Base-by-base conservation (phyloP, 2,329 filamentous ascomycete species). In the Beauveria rudraprayagi region DNA sequence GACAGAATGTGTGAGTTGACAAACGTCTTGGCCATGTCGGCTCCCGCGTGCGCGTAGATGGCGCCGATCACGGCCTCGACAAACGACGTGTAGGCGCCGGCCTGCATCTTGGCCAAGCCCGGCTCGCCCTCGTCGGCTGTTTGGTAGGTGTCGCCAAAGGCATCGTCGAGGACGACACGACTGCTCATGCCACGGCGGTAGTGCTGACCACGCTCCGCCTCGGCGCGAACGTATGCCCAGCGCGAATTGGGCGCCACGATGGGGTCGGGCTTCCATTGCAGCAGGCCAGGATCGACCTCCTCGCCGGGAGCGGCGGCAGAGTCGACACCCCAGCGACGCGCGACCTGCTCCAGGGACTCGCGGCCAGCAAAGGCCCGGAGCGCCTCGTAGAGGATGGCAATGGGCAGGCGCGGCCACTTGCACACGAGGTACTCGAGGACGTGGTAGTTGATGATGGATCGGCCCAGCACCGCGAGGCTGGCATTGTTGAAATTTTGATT, bases 271-370 rank as follows among this genome's bases (percentile, higher is more conserved):
- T 77, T 77, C 80, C 92, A 96, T 72, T 97, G 94, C 63, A 99
- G 79, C 59, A 96, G 79, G 6, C 93, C 94, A 0, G 92, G 88
- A 72, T 99, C 94, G 61, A 97, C 92, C 76, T 97, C 93, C 62
- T 85, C 85, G 56, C 93, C 94, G 0, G 94, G 94, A 22, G 86
- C 88, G 11, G 89, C 90, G n/a, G 91, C 93, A 48, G 81, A 77
- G 73, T 97, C 93, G 17, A 97, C 86, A 76, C 94, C 94, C 94
- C 94, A 99, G 76, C 94, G 89, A 64, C 82, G 79, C 17, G 90
- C 85, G 66, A 97, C 83, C 22, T 86, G 80, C 56, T 87, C 79
- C 52, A 97, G 81, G 1, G 92, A 86, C 66, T 86, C 84, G 6
- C 85, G 82, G 5, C 94, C 94, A 52, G 87, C 83, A 72, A 91